phyloP scores from a whole-genome alignment of 805 yeast species.

The Dipodascopsis tothii region DNA sequence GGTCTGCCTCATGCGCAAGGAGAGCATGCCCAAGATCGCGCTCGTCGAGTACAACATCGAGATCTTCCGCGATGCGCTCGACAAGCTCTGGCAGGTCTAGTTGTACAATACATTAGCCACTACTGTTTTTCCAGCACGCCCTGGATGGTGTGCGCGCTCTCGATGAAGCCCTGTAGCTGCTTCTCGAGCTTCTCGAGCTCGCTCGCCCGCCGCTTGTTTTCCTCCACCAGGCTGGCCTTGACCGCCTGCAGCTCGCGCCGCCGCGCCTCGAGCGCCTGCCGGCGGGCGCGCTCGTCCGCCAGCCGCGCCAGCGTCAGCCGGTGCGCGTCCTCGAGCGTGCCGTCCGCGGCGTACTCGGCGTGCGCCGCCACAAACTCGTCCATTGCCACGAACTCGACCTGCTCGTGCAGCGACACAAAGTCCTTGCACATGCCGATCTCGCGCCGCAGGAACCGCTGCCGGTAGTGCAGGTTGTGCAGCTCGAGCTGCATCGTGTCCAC shows the following conservation, averaged over 20 bases:
- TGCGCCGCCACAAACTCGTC: conserved; percentile 13
- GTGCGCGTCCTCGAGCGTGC: conserved; percentile 1
- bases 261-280: conserved; percentile 4
- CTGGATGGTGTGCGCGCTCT: background rate
- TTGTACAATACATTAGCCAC: too few species aligned
- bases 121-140: background rate
- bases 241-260: conserved; percentile 3
- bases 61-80: conserved; percentile 40
- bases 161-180: conserved; percentile 17
- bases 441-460: conserved; percentile 13
- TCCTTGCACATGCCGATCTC: conserved; percentile 16
- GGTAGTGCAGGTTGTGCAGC: conserved; percentile 13
- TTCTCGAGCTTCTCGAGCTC: conserved; percentile 16
- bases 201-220: conserved; percentile 9
- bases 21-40: conserved; percentile 46
- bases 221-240: conserved; percentile 5
- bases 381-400: conserved; percentile 15
- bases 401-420: conserved; percentile 11
- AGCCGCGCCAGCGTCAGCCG: conserved; percentile 13
- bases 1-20: conserved; percentile 75
- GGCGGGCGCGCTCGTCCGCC: conserved; percentile 15
- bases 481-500: conserved; percentile 16
- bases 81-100: conserved; percentile 13
- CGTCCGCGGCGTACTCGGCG: conserved; percentile 7
- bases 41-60: conserved; percentile 85